A percentile compares a stretch with the other conserved stretches of the same genome.
These are phyloP conservation scores for Flaveria floridana DNA, from an alignment of 140 eudicot species.

Conservation along the genomic window DNA sequence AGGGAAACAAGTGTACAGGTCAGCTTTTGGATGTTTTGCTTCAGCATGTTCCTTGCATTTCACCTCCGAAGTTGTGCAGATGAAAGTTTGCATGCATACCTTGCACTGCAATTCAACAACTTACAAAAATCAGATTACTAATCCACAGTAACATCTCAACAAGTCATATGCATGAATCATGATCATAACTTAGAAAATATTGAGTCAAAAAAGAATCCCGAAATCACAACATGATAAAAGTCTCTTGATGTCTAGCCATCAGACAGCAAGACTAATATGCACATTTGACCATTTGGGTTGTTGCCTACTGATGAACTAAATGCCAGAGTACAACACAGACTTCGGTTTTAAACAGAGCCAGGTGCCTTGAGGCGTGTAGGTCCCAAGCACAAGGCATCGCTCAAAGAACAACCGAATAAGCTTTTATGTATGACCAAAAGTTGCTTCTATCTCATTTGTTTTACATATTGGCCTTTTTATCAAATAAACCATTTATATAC, in stretches of 20 bases:
- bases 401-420: too few relatives aligned
- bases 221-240: background rate
- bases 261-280: conserved; percentile 1
- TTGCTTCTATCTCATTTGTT: background rate
- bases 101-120: conserved; percentile 60
- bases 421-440: too few relatives aligned
- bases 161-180: too few relatives aligned
- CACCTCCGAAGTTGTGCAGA: conserved; percentile 94
- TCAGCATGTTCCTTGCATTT: conserved; percentile 96
- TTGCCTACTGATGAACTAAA: too few relatives aligned
- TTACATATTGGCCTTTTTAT: too few relatives aligned
- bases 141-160: background rate
- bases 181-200: background rate
- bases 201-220: background rate
- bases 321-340: too few relatives aligned
- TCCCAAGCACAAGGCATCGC: too few relatives aligned
- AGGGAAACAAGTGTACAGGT: conserved; percentile 69
- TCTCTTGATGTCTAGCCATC: background rate
- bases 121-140: background rate
- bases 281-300: too few relatives aligned
- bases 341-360: too few relatives aligned
- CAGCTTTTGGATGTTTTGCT: conserved; percentile 85
- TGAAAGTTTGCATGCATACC: conserved; percentile 94
- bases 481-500: too few relatives aligned
- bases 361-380: too few relatives aligned